Evolutionary conservation across 208 protist species (phyloP).

Genomic region (Phytomonas francai): DNA sequence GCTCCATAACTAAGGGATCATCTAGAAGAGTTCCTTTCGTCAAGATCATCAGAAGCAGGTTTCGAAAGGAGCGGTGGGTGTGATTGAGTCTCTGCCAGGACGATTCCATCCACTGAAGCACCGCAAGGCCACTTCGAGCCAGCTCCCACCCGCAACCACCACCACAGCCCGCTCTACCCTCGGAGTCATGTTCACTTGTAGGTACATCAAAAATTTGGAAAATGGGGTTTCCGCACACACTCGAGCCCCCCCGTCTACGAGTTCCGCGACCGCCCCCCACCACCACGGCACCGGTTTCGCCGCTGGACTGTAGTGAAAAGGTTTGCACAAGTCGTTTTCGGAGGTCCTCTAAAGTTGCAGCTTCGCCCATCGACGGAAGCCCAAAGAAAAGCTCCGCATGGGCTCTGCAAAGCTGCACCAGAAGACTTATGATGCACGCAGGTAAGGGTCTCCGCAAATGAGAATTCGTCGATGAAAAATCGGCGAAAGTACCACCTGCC

Average conservation of each 20-base stretch:
- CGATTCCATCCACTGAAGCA: slow-evolving; percentile 40
- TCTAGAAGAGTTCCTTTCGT: not conserved
- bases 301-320: too few species aligned
- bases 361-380: slow-evolving; percentile 6
- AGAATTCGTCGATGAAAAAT: too few species aligned
- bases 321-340: too few species aligned
- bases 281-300: too few species aligned
- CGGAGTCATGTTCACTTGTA: not conserved
- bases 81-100: slow-evolving; percentile 70
- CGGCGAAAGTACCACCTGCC: too few species aligned
- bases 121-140: not conserved
- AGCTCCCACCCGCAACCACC: not conserved
- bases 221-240: too few species aligned
- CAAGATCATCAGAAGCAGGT: slow-evolving; percentile 27
- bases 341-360: too few species aligned
- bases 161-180: not conserved
- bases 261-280: too few species aligned
- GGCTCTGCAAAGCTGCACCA: slow-evolving; percentile 19
- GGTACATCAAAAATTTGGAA: too few species aligned
- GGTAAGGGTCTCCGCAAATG: too few species aligned
- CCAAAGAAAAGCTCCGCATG: slow-evolving; percentile 23
- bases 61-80: slow-evolving; percentile 49
- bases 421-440: not conserved
- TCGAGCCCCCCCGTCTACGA: too few species aligned
- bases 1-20: slow-evolving; percentile 28